Percentiles rank a stretch among this genome's conserved stretches.
Evolutionary conservation across 306 rosid genomes (phyloP).

Genomic region (Quercus variabilis): DNA sequence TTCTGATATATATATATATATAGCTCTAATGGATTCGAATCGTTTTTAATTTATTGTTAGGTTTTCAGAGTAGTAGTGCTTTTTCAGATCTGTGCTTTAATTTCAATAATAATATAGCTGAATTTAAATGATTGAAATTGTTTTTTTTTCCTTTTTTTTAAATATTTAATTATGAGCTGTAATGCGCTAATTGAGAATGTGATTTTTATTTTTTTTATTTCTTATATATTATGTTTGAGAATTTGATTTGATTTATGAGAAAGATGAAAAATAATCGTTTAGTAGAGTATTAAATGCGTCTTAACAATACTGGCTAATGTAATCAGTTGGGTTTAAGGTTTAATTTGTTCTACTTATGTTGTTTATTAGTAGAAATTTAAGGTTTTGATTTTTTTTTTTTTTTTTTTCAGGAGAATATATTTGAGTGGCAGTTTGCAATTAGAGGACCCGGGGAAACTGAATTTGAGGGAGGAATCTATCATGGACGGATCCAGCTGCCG

Average conservation of each 20-base stretch:
- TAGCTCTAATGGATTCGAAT: too few species aligned
- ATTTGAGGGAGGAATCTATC: constrained; percentile 89
- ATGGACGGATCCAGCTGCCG: constrained; percentile 80
- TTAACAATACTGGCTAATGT: too few species aligned
- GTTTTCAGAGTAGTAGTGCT: neutral
- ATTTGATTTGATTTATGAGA: too few species aligned
- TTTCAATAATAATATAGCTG: neutral
- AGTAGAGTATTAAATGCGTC: too few species aligned
- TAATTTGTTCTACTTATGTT: neutral
- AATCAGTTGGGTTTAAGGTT: too few species aligned
- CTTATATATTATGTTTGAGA: too few species aligned
- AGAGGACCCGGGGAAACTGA: constrained; percentile 69
- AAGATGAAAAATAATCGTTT: too few species aligned
- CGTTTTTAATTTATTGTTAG: neutral
- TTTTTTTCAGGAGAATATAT: constrained; percentile 72
- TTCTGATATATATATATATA: neutral
- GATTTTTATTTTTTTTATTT: too few species aligned
- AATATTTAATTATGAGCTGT: neutral
- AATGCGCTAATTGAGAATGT: too few species aligned
- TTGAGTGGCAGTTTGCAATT: constrained; percentile 95
- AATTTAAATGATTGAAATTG: neutral
- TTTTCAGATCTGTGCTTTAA: neutral
- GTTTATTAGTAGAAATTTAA: neutral
- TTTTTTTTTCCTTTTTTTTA: neutral
- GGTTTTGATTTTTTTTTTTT: neutral